phyloP scores from a whole-genome alignment of 805 yeast genomes.

The Candida nemodendra region DNA sequence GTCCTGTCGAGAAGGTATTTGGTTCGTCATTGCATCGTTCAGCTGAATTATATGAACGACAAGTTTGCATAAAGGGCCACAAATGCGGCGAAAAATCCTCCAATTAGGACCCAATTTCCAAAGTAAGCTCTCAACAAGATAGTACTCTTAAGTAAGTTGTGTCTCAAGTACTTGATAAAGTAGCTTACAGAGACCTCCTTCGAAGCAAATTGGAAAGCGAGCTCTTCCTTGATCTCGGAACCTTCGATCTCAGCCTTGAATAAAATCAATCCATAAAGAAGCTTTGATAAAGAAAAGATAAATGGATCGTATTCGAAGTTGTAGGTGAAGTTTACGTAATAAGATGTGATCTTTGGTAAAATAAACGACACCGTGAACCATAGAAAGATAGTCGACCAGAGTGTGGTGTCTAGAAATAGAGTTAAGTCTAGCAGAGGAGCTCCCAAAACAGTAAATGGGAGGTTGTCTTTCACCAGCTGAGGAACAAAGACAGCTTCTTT shows the following conservation, averaged over 20 bases:
- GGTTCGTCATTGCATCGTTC: too few species aligned
- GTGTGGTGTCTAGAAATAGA: slow-evolving; percentile 31
- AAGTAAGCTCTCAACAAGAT: slow-evolving; percentile 40
- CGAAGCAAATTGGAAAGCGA: slow-evolving; percentile 31
- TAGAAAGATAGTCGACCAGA: slow-evolving; percentile 33
- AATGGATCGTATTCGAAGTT: slow-evolving; percentile 56
- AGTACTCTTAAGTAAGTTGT: slow-evolving; percentile 32
- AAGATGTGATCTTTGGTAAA: slow-evolving; percentile 44
- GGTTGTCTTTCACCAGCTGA: slow-evolving; percentile 17
- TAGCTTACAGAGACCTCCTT: slow-evolving; percentile 29
- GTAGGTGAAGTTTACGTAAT: slow-evolving; percentile 53
- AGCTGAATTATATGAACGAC: slow-evolving; percentile 26
- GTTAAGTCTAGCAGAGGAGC: slow-evolving; percentile 38
- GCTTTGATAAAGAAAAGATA: slow-evolving; percentile 44
- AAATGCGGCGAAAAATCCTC: slow-evolving; percentile 45
- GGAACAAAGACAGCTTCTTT: slow-evolving; percentile 25
- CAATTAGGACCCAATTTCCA: slow-evolving; percentile 47
- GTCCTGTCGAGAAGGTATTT: too few species aligned
- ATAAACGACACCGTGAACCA: slow-evolving; percentile 44
- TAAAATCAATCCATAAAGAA: slow-evolving; percentile 39
- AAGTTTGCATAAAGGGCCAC: slow-evolving; percentile 49
- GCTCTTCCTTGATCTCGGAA: slow-evolving; percentile 28
- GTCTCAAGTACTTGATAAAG: slow-evolving; percentile 15
- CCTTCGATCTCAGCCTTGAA: slow-evolving; percentile 29
- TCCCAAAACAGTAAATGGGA: slow-evolving; percentile 22